Conservation (phyloP, 2,329 filamentous ascomycete genomes). For the Calonectria pauciramosa region DNA sequence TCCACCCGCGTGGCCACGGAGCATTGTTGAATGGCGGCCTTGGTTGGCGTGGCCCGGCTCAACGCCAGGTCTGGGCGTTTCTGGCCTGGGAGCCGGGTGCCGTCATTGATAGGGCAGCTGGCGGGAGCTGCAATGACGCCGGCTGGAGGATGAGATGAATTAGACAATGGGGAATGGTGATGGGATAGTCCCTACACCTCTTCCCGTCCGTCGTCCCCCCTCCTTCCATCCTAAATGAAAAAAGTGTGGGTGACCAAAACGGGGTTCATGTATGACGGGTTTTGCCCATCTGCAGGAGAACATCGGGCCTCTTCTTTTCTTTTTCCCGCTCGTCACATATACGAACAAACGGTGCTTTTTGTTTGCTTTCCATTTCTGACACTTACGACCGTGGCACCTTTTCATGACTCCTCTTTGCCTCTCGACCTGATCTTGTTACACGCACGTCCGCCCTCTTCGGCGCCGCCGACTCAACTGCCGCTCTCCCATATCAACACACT, state of each 20-base stretch:
- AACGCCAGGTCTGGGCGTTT: background rate
- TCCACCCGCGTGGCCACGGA: background rate
- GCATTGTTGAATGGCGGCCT: background rate
- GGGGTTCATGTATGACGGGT: constrained; percentile 16
- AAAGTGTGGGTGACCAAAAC: constrained; percentile 11
- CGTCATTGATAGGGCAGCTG: background rate
- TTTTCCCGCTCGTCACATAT: background rate
- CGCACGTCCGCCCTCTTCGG: background rate
- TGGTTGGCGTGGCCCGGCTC: constrained; percentile 14
- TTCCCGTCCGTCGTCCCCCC: background rate
- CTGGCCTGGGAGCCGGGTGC: background rate
- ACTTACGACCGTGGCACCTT: constrained; percentile 3
- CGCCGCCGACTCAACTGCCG: background rate
- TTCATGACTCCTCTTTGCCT: background rate
- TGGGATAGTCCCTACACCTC: background rate
- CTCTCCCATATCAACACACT: background rate
- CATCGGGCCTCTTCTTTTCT: background rate
- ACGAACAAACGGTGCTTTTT: background rate
- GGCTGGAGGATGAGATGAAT: background rate
- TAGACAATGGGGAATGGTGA: background rate
- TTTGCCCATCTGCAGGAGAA: constrained; percentile 7
- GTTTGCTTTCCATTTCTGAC: background rate
- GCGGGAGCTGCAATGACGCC: background rate
- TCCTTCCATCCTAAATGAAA: background rate
- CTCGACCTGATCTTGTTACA: background rate